These are phyloP conservation scores for Leucogyrophana mollusca DNA, from an alignment of 768 basidiomycete species.

Conservation along the genomic window DNA sequence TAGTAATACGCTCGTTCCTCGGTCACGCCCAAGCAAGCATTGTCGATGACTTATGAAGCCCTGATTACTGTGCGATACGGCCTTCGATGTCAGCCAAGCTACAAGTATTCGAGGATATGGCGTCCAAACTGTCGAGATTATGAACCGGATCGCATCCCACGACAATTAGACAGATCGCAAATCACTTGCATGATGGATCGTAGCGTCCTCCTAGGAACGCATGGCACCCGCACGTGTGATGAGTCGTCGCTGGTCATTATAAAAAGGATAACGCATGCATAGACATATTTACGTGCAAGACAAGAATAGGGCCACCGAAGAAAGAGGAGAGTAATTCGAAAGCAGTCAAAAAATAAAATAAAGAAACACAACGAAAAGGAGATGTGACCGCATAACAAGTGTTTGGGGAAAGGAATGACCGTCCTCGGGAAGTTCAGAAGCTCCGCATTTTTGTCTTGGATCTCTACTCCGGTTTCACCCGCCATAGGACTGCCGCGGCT, in stretches of 20 bases:
- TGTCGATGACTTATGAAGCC: too few species aligned
- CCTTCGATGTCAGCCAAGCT: too few species aligned
- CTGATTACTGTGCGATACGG: too few species aligned
- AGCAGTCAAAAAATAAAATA: slow-evolving; percentile 24
- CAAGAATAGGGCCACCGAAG: not conserved
- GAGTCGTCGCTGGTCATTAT: slow-evolving; percentile 11
- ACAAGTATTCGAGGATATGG: too few species aligned
- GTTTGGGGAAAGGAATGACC: not conserved
- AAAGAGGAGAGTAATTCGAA: slow-evolving; percentile 15
- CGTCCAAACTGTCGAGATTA: too few species aligned
- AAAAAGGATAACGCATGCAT: slow-evolving; percentile 25
- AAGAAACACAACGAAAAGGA: slow-evolving; percentile 15
- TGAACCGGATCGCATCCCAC: too few species aligned
- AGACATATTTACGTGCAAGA: slow-evolving; percentile 2
- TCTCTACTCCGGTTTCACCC: slow-evolving; percentile 48
- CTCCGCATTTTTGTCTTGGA: not conserved
- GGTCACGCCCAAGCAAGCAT: too few species aligned
- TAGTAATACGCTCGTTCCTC: too few species aligned
- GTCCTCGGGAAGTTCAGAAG: not conserved
- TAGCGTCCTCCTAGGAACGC: too few species aligned
- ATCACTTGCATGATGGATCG: too few species aligned
- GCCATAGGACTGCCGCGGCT: slow-evolving; percentile 73
- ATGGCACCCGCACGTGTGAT: not conserved
- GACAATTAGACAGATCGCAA: too few species aligned
- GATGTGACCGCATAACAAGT: slow-evolving; percentile 1